These are phyloP conservation scores for Crithidia mellificae DNA, from an alignment of 208 protist genomes.

Conservation along the genomic window DNA sequence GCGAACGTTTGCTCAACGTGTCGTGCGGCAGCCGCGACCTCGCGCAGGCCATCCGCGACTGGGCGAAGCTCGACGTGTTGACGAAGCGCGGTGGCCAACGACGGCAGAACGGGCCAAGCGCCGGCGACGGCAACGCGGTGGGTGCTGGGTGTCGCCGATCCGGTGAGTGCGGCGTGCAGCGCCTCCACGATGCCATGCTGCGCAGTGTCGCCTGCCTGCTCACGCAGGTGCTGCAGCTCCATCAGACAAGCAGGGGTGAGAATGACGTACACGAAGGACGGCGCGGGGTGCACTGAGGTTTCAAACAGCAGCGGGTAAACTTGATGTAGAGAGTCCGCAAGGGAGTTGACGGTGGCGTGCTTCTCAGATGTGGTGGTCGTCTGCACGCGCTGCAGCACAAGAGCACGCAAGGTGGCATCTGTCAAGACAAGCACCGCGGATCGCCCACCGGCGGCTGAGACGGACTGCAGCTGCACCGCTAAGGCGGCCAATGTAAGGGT, in stretches of 20 bases:
- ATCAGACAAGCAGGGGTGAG: constrained; percentile 20
- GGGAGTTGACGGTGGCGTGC: neutral
- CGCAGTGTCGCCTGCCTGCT: neutral
- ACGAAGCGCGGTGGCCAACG: neutral
- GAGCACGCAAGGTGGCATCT: constrained; percentile 15
- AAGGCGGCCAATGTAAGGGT: constrained; percentile 18
- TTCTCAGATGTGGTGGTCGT: neutral
- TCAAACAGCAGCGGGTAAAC: constrained; percentile 10
- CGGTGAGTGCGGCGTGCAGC: constrained; percentile 15
- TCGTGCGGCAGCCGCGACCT: constrained; percentile 25
- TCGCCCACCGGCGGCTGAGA: neutral
- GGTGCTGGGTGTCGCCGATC: neutral
- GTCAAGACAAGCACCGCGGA: constrained; percentile 25
- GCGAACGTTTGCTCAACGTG: constrained; percentile 17
- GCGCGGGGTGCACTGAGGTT: neutral
- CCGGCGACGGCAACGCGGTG: constrained; percentile 6
- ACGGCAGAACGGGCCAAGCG: constrained; percentile 24
- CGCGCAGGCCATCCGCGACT: constrained; percentile 19
- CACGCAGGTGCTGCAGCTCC: constrained; percentile 25
- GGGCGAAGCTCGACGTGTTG: constrained; percentile 1
- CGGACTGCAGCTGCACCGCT: constrained; percentile 4
- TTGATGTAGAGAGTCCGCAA: constrained; percentile 2
- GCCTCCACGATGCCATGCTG: neutral
- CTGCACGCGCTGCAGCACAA: neutral
- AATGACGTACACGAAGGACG: neutral